These are phyloP conservation scores for Nannochloropsis oceanica DNA, from an alignment of 108 stramenopile species.

Conservation along the genomic window DNA sequence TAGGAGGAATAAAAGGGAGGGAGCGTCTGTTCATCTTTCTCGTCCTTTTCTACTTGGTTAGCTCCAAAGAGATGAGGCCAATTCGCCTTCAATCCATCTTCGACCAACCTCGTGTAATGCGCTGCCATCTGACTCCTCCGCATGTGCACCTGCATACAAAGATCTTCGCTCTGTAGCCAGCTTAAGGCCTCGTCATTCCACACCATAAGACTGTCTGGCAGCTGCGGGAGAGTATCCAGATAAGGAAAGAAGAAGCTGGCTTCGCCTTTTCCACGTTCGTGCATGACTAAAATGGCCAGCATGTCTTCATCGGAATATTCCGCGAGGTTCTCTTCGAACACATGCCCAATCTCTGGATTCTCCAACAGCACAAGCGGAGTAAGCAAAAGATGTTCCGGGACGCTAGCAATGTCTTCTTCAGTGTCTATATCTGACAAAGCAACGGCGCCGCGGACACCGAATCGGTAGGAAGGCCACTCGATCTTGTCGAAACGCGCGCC, in stretches of 20 bases:
- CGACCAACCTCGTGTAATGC: conserved; percentile 15
- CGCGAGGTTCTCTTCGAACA: conserved; percentile 2
- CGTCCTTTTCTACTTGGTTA: background rate
- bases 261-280: conserved; percentile 31
- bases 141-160: background rate
- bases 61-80: background rate
- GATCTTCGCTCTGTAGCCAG: conserved; percentile 33
- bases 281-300: conserved; percentile 40
- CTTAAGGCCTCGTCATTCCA: conserved; percentile 26
- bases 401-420: conserved; percentile 20
- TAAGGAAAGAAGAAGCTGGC: conserved; percentile 43
- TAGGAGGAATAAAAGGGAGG: background rate
- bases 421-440: conserved; percentile 12
- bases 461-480: conserved; percentile 15
- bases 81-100: background rate
- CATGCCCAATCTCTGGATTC: conserved; percentile 25
- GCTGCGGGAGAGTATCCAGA: conserved; percentile 34
- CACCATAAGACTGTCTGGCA: conserved; percentile 5
- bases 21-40: background rate
- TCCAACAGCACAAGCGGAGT: conserved; percentile 26
- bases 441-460: conserved; percentile 22
- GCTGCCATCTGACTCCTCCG: background rate
- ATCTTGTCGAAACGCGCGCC: conserved; percentile 14
- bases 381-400: conserved; percentile 19
- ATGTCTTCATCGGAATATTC: conserved; percentile 31